phyloP scores from a whole-genome alignment of 2,329 filamentous ascomycete genomes.

The Lomentospora prolificans region DNA sequence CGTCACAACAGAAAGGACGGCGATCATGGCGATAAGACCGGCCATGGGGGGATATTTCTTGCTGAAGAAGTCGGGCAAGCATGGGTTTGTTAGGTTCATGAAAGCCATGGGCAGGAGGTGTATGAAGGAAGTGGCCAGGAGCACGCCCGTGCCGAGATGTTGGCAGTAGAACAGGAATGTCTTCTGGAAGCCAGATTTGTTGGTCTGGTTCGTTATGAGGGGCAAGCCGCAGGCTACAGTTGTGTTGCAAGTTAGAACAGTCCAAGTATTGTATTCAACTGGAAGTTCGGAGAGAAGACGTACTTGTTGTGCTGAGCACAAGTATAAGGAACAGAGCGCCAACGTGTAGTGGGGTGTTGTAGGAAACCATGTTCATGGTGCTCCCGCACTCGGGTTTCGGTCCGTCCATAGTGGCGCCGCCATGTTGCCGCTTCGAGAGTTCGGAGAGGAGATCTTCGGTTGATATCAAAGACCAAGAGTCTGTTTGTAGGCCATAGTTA shows the following conservation, averaged over 20 bases:
- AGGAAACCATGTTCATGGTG: slow-evolving; percentile 37
- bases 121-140: slow-evolving; percentile 81
- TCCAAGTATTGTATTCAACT: background rate
- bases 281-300: slow-evolving; percentile 12
- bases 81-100: slow-evolving; percentile 55
- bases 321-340: slow-evolving; percentile 59
- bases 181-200: slow-evolving; percentile 46
- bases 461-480: slow-evolving; percentile 36
- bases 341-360: slow-evolving; percentile 59
- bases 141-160: slow-evolving; percentile 72
- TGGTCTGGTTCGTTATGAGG: slow-evolving; percentile 50
- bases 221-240: slow-evolving; percentile 58
- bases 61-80: slow-evolving; percentile 71
- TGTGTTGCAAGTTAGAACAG: background rate
- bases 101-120: slow-evolving; percentile 64
- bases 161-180: slow-evolving; percentile 57
- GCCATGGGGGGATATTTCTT: slow-evolving; percentile 69
- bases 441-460: slow-evolving; percentile 43
- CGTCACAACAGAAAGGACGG: slow-evolving; percentile 71
- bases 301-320: slow-evolving; percentile 47
- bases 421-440: slow-evolving; percentile 35
- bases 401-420: slow-evolving; percentile 20
- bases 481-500: slow-evolving; percentile 1
- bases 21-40: slow-evolving; percentile 71
- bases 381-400: slow-evolving; percentile 43